Base-by-base conservation (phyloP, 768 basidiomycete species). In the Fibroporia radiculosa region DNA sequence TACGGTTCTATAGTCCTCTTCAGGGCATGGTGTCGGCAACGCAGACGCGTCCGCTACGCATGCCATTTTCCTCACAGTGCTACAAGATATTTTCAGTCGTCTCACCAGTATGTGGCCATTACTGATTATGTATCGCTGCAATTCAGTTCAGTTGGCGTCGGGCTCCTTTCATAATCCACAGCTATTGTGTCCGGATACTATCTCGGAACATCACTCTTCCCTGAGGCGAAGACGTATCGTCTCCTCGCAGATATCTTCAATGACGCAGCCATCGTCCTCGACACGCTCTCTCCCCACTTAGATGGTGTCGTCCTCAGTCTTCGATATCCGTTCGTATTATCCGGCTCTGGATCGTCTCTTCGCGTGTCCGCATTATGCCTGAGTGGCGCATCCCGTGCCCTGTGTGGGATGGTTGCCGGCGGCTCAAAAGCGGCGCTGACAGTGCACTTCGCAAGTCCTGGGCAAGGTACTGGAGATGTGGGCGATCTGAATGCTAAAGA, bases 401-500 rank as follows among this genome's bases (percentile, higher is more conserved):
- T 84, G 1, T 84, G 82, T 51, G 69, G 67, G 1, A 73, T 84
- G n/a, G 73, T 72, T 7, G 82, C 79, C 6, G 78, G 75, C 12
- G 82, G 83, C 1, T 82, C 83, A 3, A 84, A 83, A 57, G 75
- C 82, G 1, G 80, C 82, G 2, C 70, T 86, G 14, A 74, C 80
- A 0, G 62, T 81, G 42, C 83, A 84, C 54, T 82, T 84, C 51
- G 74, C 80, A 0, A 73, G 70, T 8, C 72, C 78, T 1, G 41
- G 66, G 12, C 56, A 48, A 8, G 72, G 73, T 0, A 68, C 67
- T 32, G 81, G 81, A 4, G 82, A 85, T 50, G 66, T 84, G 11
- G 82, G 82, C 1, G 83, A 85, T 51, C 63, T 84, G 32, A 83
- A 77, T 46, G 82, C 82, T 1, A 86, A 86, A 55, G 82, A 82